These are phyloP conservation scores for Ceratobasidium sp. DNA, from an alignment of 1,284 basidiomycete genomes.

Conservation along the genomic window DNA sequence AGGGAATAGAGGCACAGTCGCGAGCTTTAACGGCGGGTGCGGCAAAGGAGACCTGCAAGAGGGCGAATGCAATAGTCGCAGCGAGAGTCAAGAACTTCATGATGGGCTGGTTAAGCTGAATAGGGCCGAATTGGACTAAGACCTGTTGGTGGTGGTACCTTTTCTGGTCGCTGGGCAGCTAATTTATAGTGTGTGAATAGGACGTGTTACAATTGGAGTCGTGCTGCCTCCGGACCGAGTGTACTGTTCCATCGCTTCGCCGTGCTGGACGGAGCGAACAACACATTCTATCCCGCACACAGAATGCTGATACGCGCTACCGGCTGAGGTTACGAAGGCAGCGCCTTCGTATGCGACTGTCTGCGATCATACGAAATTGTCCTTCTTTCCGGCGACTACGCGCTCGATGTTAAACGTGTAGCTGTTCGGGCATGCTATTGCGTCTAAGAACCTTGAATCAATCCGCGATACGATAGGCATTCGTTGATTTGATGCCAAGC, in stretches of 20 bases:
- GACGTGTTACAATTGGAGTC: background rate
- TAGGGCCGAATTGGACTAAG: background rate
- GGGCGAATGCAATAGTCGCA: background rate
- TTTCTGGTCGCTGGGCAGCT: background rate
- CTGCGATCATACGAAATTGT: background rate
- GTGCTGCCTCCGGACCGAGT: background rate
- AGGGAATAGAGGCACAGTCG: conserved; percentile 16
- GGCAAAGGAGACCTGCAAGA: conserved; percentile 20
- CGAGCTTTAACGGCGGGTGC: conserved; percentile 8
- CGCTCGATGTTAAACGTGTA: background rate
- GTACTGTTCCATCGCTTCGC: background rate
- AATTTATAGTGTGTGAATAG: conserved; percentile 3
- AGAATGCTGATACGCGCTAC: conserved; percentile 25
- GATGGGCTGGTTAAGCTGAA: background rate
- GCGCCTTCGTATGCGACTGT: conserved; percentile 14
- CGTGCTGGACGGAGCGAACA: too few relatives aligned
- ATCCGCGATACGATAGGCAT: too few relatives aligned
- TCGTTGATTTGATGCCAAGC: too few relatives aligned
- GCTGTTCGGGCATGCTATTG: too few relatives aligned
- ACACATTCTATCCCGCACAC: conserved; percentile 2
- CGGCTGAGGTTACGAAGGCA: conserved; percentile 6
- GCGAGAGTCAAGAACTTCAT: conserved; percentile 21
- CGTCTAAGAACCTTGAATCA: too few relatives aligned
- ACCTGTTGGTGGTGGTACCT: background rate
- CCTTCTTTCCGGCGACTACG: background rate